Percentiles rank a stretch among this genome's conserved stretches.
phyloP scores from a whole-genome alignment of 306 rosid genomes.

The Inga laurina region DNA sequence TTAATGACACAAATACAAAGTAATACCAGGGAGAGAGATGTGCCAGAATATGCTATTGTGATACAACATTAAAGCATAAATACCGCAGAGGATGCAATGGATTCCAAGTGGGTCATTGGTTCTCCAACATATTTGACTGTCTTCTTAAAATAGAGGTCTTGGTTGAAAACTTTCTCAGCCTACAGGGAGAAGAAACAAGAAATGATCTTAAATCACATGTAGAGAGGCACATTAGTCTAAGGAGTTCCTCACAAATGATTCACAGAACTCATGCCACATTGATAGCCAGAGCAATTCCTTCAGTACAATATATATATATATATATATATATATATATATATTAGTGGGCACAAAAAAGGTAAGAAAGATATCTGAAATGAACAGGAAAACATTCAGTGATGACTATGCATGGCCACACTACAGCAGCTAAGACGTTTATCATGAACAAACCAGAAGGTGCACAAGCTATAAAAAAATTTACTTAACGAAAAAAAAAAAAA shows the following conservation, averaged over 20 bases:
- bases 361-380: background rate
- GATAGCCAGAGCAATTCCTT: background rate
- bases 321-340: too few species aligned
- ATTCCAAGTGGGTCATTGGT: conserved; percentile 98
- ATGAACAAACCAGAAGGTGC: conserved; percentile 8
- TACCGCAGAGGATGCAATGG: conserved; percentile 99
- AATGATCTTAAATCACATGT: conserved; percentile 26
- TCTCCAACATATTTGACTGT: conserved; percentile 93
- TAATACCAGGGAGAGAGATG: conserved; percentile 4
- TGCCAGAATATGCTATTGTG: background rate
- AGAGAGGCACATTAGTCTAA: background rate
- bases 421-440: background rate
- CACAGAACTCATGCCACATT: background rate
- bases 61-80: conserved; percentile 3
- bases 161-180: conserved; percentile 99
- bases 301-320: background rate
- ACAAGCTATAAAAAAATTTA: background rate
- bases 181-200: conserved; percentile 36
- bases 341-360: too few species aligned
- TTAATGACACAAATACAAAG: conserved; percentile 6
- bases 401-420: background rate
- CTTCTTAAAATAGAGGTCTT: conserved; percentile 90
- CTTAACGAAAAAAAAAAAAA: background rate
- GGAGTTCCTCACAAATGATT: conserved; percentile 25
- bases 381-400: conserved; percentile 2